Percentiles rank a stretch among this genome's conserved stretches.
Evolutionary conservation across 768 basidiomycete genomes (phyloP).

Genomic region (Podaxis rugospora): DNA sequence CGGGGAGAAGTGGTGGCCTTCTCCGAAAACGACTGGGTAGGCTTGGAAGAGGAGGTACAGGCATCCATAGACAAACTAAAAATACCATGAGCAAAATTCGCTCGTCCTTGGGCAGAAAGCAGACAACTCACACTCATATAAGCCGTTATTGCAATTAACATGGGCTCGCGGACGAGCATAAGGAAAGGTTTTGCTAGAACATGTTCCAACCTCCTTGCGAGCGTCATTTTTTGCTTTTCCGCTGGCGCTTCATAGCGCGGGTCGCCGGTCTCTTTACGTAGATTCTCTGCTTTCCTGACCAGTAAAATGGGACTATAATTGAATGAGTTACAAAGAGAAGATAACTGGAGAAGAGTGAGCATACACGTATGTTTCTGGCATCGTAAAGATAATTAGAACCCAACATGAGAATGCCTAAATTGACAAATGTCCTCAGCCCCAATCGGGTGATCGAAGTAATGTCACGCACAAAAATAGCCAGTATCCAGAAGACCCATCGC

Average conservation of each 20-base stretch:
- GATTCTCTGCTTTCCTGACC: slow-evolving; percentile 42
- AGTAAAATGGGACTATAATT: slow-evolving; percentile 48
- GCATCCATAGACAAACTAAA: slow-evolving; percentile 58
- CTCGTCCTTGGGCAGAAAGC: background rate
- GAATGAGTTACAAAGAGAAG: background rate
- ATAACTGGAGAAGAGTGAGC: slow-evolving; percentile 13
- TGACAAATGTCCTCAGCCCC: background rate
- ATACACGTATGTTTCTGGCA: slow-evolving; percentile 66
- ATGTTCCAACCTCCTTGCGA: slow-evolving; percentile 37
- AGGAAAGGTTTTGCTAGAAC: slow-evolving; percentile 57
- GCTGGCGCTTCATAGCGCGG: slow-evolving; percentile 46
- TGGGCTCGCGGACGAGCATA: slow-evolving; percentile 61
- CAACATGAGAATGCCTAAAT: slow-evolving; percentile 45
- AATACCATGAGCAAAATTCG: background rate
- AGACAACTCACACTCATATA: slow-evolving; percentile 51
- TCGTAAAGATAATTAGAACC: slow-evolving; percentile 44
- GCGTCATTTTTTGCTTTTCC: slow-evolving; percentile 35
- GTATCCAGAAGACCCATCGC: slow-evolving; percentile 68
- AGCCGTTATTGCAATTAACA: slow-evolving; percentile 55
- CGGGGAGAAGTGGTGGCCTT: slow-evolving; percentile 46
- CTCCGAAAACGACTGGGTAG: slow-evolving; percentile 53
- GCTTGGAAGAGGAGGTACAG: slow-evolving; percentile 60
- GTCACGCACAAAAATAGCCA: slow-evolving; percentile 48
- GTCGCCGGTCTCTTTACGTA: slow-evolving; percentile 51
- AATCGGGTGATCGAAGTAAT: background rate